These are phyloP conservation scores for Niveomyces coronatus DNA, from an alignment of 2,329 filamentous ascomycete species.

Conservation along the genomic window DNA sequence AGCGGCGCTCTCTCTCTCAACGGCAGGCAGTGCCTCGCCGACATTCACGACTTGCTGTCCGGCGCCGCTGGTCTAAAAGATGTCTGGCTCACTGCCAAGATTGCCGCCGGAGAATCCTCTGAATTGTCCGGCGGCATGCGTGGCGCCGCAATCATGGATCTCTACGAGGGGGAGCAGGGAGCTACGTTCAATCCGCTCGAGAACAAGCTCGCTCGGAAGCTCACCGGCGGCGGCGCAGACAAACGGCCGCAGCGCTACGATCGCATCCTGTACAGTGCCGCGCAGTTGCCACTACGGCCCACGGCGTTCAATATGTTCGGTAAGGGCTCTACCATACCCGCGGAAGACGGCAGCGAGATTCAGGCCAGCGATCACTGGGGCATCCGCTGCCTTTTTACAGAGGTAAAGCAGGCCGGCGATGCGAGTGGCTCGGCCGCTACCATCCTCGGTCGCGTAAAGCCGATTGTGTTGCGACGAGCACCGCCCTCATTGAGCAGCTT, in stretches of 20 bases:
- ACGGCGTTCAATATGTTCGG: slow-evolving; percentile 49
- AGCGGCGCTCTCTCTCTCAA: slow-evolving; percentile 42
- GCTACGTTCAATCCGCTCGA: slow-evolving; percentile 52
- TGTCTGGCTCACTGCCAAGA: slow-evolving; percentile 36
- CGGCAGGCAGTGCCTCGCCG: slow-evolving; percentile 31
- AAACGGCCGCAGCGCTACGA: slow-evolving; percentile 56
- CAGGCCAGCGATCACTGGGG: slow-evolving; percentile 50
- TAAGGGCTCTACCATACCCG: slow-evolving; percentile 10
- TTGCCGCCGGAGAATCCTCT: slow-evolving; percentile 32
- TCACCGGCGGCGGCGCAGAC: slow-evolving; percentile 35
- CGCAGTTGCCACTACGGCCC: slow-evolving; percentile 24
- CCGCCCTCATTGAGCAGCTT: slow-evolving; percentile 20
- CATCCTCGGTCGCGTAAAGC: slow-evolving; percentile 5
- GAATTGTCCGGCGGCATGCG: slow-evolving; percentile 10
- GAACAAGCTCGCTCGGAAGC: slow-evolving; percentile 45
- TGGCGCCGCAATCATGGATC: slow-evolving; percentile 21
- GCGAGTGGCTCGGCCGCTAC: background rate
- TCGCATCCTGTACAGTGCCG: slow-evolving; percentile 46
- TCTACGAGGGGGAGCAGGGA: slow-evolving; percentile 50
- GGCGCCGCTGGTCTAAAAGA: slow-evolving; percentile 41
- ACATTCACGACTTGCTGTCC: slow-evolving; percentile 36
- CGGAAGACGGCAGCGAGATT: background rate
- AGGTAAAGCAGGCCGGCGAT: background rate
- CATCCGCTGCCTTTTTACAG: slow-evolving; percentile 33
- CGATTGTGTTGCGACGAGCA: slow-evolving; percentile 23